These are phyloP conservation scores for Aethionema arabicum DNA, from an alignment of 345 rosid species.

Conservation along the genomic window DNA sequence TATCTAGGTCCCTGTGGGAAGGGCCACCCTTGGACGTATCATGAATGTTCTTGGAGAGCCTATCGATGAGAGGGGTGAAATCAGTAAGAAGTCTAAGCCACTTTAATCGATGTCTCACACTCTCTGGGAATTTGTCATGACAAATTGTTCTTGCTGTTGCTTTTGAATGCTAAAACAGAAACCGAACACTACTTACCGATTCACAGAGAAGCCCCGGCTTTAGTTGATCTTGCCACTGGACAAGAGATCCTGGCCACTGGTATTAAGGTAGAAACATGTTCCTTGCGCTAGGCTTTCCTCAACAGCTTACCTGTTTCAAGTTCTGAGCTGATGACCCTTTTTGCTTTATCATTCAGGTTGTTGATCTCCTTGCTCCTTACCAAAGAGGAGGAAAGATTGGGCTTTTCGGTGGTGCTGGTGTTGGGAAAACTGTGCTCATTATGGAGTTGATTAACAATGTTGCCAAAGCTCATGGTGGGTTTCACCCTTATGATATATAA, in stretches of 20 bases:
- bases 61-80: conserved; percentile 69
- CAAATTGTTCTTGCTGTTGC: neutral
- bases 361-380: conserved; percentile 87
- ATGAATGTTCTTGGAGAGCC: conserved; percentile 87
- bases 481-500: neutral
- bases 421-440: conserved; percentile 81
- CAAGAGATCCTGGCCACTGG: conserved; percentile 90
- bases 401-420: conserved; percentile 92
- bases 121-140: neutral
- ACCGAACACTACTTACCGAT: conserved; percentile 78
- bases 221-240: conserved; percentile 81
- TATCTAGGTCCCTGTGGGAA: conserved; percentile 72
- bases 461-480: conserved; percentile 85
- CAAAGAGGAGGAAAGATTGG: conserved; percentile 93
- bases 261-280: conserved; percentile 53
- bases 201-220: conserved; percentile 83
- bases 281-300: neutral
- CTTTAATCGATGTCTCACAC: neutral
- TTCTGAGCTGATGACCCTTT: neutral
- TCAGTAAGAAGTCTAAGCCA: conserved; percentile 48
- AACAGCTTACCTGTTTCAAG: neutral
- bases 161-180: conserved; percentile 35
- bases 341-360: conserved; percentile 48
- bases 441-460: conserved; percentile 92
- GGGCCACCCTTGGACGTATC: conserved; percentile 85